Conservation (phyloP, 1,284 basidiomycete genomes). For the Ceratobasidium sp. region DNA sequence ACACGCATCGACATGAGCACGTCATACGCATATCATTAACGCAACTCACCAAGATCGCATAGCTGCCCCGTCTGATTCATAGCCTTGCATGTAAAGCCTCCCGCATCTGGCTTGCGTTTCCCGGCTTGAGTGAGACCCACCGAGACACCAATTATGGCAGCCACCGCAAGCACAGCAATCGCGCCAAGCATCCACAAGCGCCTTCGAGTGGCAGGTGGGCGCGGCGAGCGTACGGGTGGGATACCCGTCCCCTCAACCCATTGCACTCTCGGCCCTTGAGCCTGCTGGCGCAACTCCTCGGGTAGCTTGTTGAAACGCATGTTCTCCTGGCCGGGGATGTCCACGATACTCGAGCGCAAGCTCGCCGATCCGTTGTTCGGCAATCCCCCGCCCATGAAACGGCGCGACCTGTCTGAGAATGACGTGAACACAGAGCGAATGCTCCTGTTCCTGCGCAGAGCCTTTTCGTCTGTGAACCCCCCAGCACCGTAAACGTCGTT, state of each 20-base stretch:
- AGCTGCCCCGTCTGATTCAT: conserved; percentile 60
- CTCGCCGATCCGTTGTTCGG: not conserved
- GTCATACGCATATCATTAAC: not conserved
- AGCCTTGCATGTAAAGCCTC: conserved; percentile 53
- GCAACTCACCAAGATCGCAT: conserved; percentile 65
- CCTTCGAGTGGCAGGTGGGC: conserved; percentile 41
- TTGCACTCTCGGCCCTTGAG: conserved; percentile 30
- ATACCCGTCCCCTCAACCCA: conserved; percentile 50
- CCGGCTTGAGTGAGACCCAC: conserved; percentile 55
- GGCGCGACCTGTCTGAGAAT: conserved; percentile 20
- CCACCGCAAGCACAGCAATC: conserved; percentile 56
- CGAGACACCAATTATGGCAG: conserved; percentile 55
- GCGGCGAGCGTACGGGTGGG: not conserved
- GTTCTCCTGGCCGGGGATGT: conserved; percentile 23
- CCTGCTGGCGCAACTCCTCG: conserved; percentile 34
- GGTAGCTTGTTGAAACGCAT: conserved; percentile 32
- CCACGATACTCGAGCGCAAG: conserved; percentile 17
- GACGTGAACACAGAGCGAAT: conserved; percentile 28
- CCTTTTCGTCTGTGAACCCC: conserved; percentile 23
- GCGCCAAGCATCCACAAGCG: conserved; percentile 52
- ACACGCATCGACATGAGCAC: not conserved
- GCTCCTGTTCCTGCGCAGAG: conserved; percentile 7
- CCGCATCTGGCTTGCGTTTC: conserved; percentile 51
- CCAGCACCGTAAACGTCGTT: conserved; percentile 36
- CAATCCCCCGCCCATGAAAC: conserved; percentile 8